A percentile compares a stretch with the other conserved stretches of the same genome.
Conservation (phyloP, 176 grass and related monocot species). For the Sorghum bicolor region DNA sequence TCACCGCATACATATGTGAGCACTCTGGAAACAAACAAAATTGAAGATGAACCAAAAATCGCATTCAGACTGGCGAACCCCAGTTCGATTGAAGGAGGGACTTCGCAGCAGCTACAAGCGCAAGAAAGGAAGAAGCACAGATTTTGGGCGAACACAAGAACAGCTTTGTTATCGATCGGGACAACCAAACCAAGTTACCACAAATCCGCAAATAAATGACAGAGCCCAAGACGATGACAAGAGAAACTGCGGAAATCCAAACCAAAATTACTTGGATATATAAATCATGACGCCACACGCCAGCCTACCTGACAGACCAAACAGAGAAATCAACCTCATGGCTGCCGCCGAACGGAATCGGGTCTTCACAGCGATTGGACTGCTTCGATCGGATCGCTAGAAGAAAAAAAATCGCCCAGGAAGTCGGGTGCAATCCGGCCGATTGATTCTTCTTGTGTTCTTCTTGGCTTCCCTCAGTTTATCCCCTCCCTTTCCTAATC, state of each 20-base stretch:
- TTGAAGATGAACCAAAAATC: neutral
- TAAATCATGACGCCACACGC: neutral
- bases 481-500: neutral
- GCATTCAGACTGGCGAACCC: neutral
- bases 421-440: neutral
- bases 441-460: neutral
- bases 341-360: conserved; percentile 22
- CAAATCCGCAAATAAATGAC: neutral
- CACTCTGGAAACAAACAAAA: neutral
- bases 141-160: neutral
- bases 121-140: neutral
- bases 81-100: neutral
- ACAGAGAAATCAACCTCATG: conserved; percentile 18
- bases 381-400: conserved; percentile 16
- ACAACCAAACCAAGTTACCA: neutral
- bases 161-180: neutral
- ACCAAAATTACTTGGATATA: neutral
- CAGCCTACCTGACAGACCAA: conserved; percentile 16
- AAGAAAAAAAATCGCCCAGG: neutral
- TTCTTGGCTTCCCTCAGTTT: neutral
- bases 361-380: neutral
- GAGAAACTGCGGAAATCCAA: conserved; percentile 24
- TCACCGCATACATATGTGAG: neutral
- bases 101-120: neutral
- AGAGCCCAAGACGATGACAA: neutral